phyloP scores from a whole-genome alignment of 495 filamentous ascomycete species.

The Articulospora tetracladia region DNA sequence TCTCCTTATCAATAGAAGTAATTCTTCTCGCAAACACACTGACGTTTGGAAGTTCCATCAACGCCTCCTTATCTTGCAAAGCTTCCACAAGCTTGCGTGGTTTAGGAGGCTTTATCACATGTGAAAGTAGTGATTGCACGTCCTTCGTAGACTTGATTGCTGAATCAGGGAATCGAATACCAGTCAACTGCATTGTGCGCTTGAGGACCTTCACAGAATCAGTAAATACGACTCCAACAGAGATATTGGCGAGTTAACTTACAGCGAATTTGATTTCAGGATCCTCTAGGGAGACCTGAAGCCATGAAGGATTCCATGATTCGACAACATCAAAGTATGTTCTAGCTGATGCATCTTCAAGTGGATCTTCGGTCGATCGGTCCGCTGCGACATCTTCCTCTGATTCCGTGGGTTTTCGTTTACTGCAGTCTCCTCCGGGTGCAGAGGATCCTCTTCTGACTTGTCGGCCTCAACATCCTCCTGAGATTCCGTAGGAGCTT shows the following conservation, averaged over 20 bases:
- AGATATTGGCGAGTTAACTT: conserved; percentile 37
- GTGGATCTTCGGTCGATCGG: conserved; percentile 12
- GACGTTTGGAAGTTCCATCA: conserved; percentile 64
- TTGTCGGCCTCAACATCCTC: conserved; percentile 23
- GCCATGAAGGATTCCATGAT: conserved; percentile 46
- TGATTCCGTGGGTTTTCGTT: conserved; percentile 31
- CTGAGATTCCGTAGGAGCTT: conserved; percentile 21
- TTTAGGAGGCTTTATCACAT: conserved; percentile 54
- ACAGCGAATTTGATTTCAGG: conserved; percentile 68
- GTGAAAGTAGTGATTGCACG: conserved; percentile 49
- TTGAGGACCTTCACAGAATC: conserved; percentile 58
- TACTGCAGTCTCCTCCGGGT: conserved; percentile 24
- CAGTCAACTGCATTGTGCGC: conserved; percentile 72
- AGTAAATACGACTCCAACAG: no score
- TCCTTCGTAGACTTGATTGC: conserved; percentile 50
- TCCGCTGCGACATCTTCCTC: conserved; percentile 25
- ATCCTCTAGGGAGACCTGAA: conserved; percentile 50
- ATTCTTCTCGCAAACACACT: conserved; percentile 55
- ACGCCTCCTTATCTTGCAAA: conserved; percentile 33
- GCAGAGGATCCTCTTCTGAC: conserved; percentile 13
- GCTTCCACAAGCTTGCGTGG: conserved; percentile 48
- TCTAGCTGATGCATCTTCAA: neutral
- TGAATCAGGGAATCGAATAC: conserved; percentile 67
- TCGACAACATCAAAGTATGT: conserved; percentile 17
- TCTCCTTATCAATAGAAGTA: conserved; percentile 67